phyloP scores from a whole-genome alignment of 2,329 filamentous ascomycete species.

The Fusarium sp. region DNA sequence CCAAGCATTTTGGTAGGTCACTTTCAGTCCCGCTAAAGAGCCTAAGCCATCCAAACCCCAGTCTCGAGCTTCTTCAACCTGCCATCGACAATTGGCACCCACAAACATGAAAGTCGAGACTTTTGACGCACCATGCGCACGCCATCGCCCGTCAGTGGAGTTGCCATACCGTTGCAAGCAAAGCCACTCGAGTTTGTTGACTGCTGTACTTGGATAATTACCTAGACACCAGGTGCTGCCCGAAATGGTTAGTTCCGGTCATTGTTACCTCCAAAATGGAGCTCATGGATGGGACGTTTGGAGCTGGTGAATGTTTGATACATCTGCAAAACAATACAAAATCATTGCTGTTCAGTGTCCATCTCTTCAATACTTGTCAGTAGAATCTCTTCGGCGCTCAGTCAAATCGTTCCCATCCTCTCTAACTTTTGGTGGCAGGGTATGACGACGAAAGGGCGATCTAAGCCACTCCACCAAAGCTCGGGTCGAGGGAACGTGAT shows the following conservation, averaged over 20 bases:
- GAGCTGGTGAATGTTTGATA: background rate
- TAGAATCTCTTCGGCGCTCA: slow-evolving; percentile 8
- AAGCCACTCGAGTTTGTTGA: slow-evolving; percentile 1
- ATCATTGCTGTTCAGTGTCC: background rate
- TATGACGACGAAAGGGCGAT: slow-evolving; percentile 36
- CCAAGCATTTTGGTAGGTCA: slow-evolving; percentile 30
- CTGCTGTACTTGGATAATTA: slow-evolving; percentile 3
- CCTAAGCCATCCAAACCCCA: slow-evolving; percentile 8
- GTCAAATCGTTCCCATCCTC: slow-evolving; percentile 8
- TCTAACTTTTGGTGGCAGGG: slow-evolving; percentile 32
- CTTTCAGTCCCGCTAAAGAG: slow-evolving; percentile 27
- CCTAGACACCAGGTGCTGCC: slow-evolving; percentile 16
- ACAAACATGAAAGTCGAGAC: slow-evolving; percentile 35
- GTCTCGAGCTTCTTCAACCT: slow-evolving; percentile 14
- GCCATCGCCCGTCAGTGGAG: slow-evolving; percentile 29
- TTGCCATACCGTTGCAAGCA: background rate
- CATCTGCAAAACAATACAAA: background rate
- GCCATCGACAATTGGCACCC: slow-evolving; percentile 27
- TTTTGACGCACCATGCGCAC: slow-evolving; percentile 33
- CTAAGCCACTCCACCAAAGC: slow-evolving; percentile 33
- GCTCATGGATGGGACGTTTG: background rate
- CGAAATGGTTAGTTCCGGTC: slow-evolving; percentile 4
- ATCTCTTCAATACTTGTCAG: background rate
- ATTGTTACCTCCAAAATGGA: slow-evolving; percentile 5
- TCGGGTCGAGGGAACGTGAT: slow-evolving; percentile 39